phyloP scores from a whole-genome alignment of 2,329 filamentous ascomycete species.

The Pyrenochaeta sp. region DNA sequence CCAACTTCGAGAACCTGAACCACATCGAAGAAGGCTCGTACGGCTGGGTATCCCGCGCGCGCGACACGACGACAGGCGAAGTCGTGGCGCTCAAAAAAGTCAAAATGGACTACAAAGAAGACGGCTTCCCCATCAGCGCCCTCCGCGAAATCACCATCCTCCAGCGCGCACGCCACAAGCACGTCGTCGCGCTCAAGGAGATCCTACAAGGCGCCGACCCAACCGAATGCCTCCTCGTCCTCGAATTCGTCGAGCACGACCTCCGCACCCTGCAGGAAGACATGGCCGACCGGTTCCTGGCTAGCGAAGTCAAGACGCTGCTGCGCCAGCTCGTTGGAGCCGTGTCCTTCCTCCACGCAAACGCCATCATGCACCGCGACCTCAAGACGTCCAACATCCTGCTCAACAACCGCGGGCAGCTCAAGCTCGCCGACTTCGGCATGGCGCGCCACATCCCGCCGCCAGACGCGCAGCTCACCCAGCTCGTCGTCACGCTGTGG shows the following conservation, averaged over 20 bases:
- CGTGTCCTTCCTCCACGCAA: constrained; percentile 82
- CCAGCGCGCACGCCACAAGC: constrained; percentile 77
- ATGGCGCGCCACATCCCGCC: constrained; percentile 88
- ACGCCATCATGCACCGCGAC: constrained; percentile 76
- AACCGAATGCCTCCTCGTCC: constrained; percentile 84
- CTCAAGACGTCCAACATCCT: constrained; percentile 65
- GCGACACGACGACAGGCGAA: constrained; percentile 73
- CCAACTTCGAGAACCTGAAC: constrained; percentile 91
- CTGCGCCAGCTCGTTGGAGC: constrained; percentile 82
- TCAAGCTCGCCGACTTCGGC: constrained; percentile 97
- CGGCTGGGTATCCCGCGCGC: constrained; percentile 88
- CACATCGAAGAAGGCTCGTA: constrained; percentile 98
- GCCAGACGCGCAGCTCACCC: constrained; percentile 77
- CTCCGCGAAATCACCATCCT: constrained; percentile 93
- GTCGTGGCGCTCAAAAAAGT: constrained; percentile 93
- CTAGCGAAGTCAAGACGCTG: constrained; percentile 90
- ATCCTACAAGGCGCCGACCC: constrained; percentile 77
- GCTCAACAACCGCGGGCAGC: constrained; percentile 90
- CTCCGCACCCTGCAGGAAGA: constrained; percentile 91
- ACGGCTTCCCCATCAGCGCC: constrained; percentile 91
- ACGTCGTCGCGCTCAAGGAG: constrained; percentile 83
- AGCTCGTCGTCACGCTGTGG: constrained; percentile 96
- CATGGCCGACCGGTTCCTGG: constrained; percentile 92
- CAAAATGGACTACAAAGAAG: constrained; percentile 77
- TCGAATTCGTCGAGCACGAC: constrained; percentile 98